Percentiles rank a stretch among this genome's conserved stretches.
phyloP scores from a whole-genome alignment of 768 basidiomycete species.

The Collybia mongolica region DNA sequence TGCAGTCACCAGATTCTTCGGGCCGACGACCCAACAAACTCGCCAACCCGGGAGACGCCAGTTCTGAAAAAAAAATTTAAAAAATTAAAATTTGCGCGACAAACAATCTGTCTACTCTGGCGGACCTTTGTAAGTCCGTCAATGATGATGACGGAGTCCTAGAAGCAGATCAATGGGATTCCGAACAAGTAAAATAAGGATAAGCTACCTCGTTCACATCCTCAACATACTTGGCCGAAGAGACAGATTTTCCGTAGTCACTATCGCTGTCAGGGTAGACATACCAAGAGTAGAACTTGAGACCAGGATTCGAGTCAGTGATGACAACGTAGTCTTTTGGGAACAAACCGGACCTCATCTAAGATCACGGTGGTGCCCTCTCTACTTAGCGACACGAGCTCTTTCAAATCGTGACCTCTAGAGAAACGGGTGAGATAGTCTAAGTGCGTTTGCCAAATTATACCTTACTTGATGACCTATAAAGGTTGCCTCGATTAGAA shows the following conservation, averaged over 20 bases:
- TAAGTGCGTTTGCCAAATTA: not conserved
- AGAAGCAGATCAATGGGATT: not conserved
- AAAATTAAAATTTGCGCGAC: not conserved
- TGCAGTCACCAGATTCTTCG: slow-evolving; percentile 84
- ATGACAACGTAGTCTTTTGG: not conserved
- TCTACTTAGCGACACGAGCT: slow-evolving; percentile 69
- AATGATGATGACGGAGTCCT: slow-evolving; percentile 83
- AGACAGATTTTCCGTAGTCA: slow-evolving; percentile 76
- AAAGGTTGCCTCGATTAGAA: not conserved
- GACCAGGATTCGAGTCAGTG: slow-evolving; percentile 2
- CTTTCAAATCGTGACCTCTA: slow-evolving; percentile 78
- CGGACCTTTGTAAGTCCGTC: slow-evolving; percentile 89
- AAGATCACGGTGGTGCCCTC: slow-evolving; percentile 84
- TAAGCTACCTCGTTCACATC: slow-evolving; percentile 72
- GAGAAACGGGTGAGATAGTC: slow-evolving; percentile 1
- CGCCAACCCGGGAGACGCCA: slow-evolving; percentile 97
- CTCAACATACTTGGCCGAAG: slow-evolving; percentile 80
- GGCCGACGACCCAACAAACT: slow-evolving; percentile 91
- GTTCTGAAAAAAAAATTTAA: slow-evolving; percentile 49
- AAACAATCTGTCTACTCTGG: not conserved
- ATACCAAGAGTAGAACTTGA: slow-evolving; percentile 93
- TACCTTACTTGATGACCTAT: slow-evolving; percentile 53
- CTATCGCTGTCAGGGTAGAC: slow-evolving; percentile 79
- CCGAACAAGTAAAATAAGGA: no score
- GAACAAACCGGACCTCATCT: slow-evolving; percentile 58